Conservation (phyloP, 2,329 filamentous ascomycete species). For the Davidsoniella neocaledoniae region DNA sequence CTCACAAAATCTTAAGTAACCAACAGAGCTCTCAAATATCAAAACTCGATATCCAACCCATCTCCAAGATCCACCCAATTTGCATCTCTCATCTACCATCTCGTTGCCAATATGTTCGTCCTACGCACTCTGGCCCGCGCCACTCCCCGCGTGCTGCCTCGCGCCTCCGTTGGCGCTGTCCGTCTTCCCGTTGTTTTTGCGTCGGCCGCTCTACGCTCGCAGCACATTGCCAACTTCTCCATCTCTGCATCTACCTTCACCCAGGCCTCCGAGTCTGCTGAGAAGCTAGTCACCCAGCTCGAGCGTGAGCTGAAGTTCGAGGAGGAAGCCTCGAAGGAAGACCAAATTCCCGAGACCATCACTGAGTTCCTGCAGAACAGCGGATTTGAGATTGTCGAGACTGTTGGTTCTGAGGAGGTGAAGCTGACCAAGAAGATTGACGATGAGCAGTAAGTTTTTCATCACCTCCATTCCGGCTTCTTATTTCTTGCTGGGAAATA, state of each 20-base stretch:
- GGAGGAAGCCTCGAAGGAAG: conserved; percentile 57
- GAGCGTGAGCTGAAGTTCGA: conserved; percentile 72
- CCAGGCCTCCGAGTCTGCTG: conserved; percentile 61
- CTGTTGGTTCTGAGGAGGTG: conserved; percentile 73
- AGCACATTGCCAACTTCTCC: conserved; percentile 21
- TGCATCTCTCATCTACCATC: background rate
- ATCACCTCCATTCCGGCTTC: background rate
- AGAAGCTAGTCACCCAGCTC: conserved; percentile 40
- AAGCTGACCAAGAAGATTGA: conserved; percentile 66
- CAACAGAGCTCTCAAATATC: background rate
- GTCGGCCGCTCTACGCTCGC: conserved; percentile 25
- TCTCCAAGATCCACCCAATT: background rate
- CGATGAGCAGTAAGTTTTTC: conserved; percentile 59
- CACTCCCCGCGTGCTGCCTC: conserved; percentile 41
- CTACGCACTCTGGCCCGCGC: conserved; percentile 48
- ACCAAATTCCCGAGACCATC: conserved; percentile 58
- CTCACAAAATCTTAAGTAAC: background rate
- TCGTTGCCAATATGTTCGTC: conserved; percentile 44
- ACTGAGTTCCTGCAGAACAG: conserved; percentile 79
- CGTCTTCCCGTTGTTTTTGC: conserved; percentile 4
- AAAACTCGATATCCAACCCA: background rate
- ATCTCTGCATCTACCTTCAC: conserved; percentile 30
- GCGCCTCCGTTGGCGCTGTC: conserved; percentile 5
- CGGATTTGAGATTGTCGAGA: conserved; percentile 69
- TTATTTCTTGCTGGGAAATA: conserved; percentile 5